Evolutionary conservation across 2,329 filamentous ascomycete genomes (phyloP).

Genomic region (Sporothrix dimorphospora): DNA sequence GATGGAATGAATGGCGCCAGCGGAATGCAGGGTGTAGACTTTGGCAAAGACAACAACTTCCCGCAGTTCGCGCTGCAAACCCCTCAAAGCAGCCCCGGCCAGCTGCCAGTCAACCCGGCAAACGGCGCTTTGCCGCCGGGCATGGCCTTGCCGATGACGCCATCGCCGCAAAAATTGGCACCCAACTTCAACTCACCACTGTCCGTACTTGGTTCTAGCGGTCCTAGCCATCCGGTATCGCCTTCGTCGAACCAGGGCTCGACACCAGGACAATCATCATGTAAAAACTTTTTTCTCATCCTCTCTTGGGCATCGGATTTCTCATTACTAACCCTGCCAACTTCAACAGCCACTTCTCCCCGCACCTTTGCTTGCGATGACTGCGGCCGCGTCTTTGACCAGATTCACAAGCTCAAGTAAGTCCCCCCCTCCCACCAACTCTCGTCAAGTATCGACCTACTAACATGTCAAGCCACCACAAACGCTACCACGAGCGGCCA

Average conservation of each 20-base stretch:
- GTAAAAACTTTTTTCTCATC: not conserved
- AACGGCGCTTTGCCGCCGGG: slow-evolving; percentile 35
- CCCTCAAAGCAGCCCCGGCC: slow-evolving; percentile 30
- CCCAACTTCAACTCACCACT: slow-evolving; percentile 53
- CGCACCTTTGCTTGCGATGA: slow-evolving; percentile 46
- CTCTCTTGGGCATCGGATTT: slow-evolving; percentile 33
- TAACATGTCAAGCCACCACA: slow-evolving; percentile 55
- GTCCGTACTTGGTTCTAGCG: slow-evolving; percentile 38
- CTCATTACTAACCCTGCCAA: slow-evolving; percentile 22
- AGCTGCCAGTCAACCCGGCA: slow-evolving; percentile 1
- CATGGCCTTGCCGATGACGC: slow-evolving; percentile 41
- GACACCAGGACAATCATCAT: slow-evolving; percentile 38
- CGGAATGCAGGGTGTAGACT: slow-evolving; percentile 15
- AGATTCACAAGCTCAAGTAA: slow-evolving; percentile 63
- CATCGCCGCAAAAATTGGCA: slow-evolving; percentile 35
- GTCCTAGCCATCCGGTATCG: slow-evolving; percentile 43
- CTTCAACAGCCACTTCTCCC: slow-evolving; percentile 36
- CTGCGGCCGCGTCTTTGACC: slow-evolving; percentile 55
- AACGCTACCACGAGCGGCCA: slow-evolving; percentile 62
- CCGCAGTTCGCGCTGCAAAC: slow-evolving; percentile 13
- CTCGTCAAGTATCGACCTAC: not conserved
- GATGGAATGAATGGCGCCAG: not conserved
- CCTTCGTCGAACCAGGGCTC: slow-evolving; percentile 42
- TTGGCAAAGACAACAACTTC: slow-evolving; percentile 23
- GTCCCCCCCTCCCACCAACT: slow-evolving; percentile 26